These are phyloP conservation scores for Bruguiera hainesii DNA, from an alignment of 441 rosid species.

Conservation along the genomic window DNA sequence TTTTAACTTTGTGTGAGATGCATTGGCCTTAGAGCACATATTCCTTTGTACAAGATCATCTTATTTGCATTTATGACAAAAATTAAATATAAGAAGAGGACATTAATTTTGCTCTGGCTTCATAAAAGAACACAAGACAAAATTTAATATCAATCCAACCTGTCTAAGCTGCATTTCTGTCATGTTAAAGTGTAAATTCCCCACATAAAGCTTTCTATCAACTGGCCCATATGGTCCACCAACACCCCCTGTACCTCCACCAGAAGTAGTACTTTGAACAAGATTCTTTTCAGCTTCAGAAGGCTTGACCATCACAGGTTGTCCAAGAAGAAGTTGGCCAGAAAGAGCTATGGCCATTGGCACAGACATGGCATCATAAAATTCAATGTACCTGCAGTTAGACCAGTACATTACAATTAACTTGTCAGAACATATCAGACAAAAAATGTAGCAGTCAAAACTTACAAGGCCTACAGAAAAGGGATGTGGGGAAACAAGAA, in stretches of 20 bases:
- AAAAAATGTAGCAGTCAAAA: conserved; percentile 23
- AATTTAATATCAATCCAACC: conserved; percentile 29
- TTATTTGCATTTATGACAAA: too few relatives aligned
- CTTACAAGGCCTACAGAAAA: conserved; percentile 58
- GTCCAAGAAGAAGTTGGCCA: conserved; percentile 83
- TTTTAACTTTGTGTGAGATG: too few relatives aligned
- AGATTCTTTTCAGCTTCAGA: conserved; percentile 98
- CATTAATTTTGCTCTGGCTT: background rate
- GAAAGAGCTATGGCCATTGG: conserved; percentile 93
- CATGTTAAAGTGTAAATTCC: conserved; percentile 90
- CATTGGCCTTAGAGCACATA: too few relatives aligned
- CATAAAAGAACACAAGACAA: conserved; percentile 13
- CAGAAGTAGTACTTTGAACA: conserved; percentile 63
- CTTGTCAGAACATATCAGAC: conserved; percentile 29
- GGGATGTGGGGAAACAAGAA: conserved; percentile 61
- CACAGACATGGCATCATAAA: conserved; percentile 86
- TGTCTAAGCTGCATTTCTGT: conserved; percentile 88
- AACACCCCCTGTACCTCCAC: conserved; percentile 44
- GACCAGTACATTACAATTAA: conserved; percentile 27
- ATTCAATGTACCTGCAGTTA: conserved; percentile 85
- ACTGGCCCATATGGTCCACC: conserved; percentile 73
- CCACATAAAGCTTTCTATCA: conserved; percentile 88
- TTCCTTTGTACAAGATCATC: too few relatives aligned
- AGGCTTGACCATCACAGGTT: conserved; percentile 96
- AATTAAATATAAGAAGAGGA: background rate